Evolutionary conservation across 768 basidiomycete species (phyloP), one percentile per base, ranked within the genome.

Genomic region (Daedalea quercina): DNA sequence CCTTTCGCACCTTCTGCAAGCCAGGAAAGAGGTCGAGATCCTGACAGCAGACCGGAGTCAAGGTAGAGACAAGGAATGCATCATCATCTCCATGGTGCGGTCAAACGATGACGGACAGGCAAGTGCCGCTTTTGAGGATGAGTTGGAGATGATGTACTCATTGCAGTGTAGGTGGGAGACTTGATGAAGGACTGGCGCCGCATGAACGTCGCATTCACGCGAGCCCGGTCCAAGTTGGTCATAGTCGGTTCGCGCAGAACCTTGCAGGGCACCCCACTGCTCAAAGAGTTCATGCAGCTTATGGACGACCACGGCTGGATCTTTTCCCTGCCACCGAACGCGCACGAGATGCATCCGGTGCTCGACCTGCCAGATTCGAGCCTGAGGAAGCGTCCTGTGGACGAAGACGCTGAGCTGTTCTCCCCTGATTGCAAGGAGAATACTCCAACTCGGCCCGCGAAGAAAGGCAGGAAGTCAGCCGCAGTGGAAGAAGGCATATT

Each of bases 201-300:
- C 31, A 85, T 97, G 76, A 99, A 99, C 63, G 96, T 99, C 17
- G 88, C 93, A 7, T 92, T 98, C 67, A 97, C 95, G 0, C 85
- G 96, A 15, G 95, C 94, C 0, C 82, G 86, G 51, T 80, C 81
- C 31, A 99, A 99, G 70, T 73, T 99, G 2, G 76, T 97, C 67
- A 86, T 99, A 53, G 76, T 99, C 60, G 95, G 96, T 3, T 94
- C 92, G 0, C 77, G 85, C 40, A 78, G 71, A 61, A 99, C 95
- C 1, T 75, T 99, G 9, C 66, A 79, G 40, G 64, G 67, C 24
- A 77, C 80, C 0, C 68, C 81, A 0, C 67, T 96, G 26, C 70
- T 98, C 34, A 65, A 70, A 1, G 79, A 87, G 24, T 94, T 98
- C 69, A 81, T 98, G 57, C 65, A 70, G 9, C 72, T 97, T 46